Evolutionary conservation across 345 rosid species (phyloP), one percentile per base, ranked within the genome.

Genomic region (Excoecaria agallocha): DNA sequence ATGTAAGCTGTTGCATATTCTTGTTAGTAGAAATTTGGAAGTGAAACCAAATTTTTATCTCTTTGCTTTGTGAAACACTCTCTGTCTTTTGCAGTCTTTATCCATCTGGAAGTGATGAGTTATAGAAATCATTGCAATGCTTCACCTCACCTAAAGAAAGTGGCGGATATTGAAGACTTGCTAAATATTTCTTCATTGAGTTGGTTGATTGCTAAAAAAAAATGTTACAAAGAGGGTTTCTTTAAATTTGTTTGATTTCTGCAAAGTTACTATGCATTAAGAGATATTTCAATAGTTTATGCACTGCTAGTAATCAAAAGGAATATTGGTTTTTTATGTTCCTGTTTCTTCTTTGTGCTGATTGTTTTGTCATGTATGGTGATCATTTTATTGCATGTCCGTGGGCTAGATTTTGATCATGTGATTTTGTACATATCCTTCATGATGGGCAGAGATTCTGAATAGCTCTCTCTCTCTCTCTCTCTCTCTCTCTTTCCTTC

Each of bases 401-500:
- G 0, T 30, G 7, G 50, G 58, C 60, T 51, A 35, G 37, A 51
- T 35, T 30, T 30, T 52, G 46, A 35, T 67, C n/a, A 12, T 4
- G 5, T 70, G 41, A 57, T 11, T 51, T 16, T 69, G 1, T 55
- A 8, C 0, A 12, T 63, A 37, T 73, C 8, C 76, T 8, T 50
- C n/a, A 63, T 52, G 41, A 16, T 54, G 38, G 46, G 20, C 65
- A 45, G 51, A 45, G 16, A 35, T 56, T 54, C 69, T 73, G 24
- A 50, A 15, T 66, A 54, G 72, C 37, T 51, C 43, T 56, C 68
- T 56, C 51, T 74, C 48, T 68, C 67, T 20, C 16, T 68, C 5
- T 43, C 35, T 51, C 43, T 56, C 68, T 56, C 48, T 72, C 43
- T 68, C 64, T 22, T 13, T 68, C 6, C 35, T 17, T 24, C 81